Base-by-base conservation (phyloP, 1,284 basidiomycete species). In the Irpex rosettiformis region DNA sequence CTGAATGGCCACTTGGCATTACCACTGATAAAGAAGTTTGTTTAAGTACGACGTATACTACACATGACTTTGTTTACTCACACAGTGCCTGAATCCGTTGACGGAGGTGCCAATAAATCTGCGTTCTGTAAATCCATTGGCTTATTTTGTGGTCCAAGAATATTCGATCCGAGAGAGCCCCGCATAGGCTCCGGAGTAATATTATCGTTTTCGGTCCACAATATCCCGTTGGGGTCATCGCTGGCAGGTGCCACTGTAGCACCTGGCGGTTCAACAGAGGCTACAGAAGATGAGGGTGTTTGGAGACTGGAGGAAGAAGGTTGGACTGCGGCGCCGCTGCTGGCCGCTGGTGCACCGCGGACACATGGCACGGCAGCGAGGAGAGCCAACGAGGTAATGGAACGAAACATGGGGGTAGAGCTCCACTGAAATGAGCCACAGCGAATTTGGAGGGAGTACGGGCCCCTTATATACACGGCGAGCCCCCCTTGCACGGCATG, bases 1-100 rank as follows among this genome's bases (percentile, higher is more conserved):
- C 76, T 73, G 69, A 87, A 86, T 0, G 86, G 80, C 87, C 87
- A 89, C 67, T 87, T 88, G 16, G 82, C 79, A 62, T 85, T 84
- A 7, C 66, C 58, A 21, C 82, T 83, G 60, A 30, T 7, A 33
- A 52, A 18, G 18, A 10, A 4, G 13, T 40, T 5, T 8, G 18
- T 27, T 37, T 40, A 6, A 37, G 16, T 37, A 16, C 33, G 6
- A 6, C 6, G 16, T 37, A 37, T 37, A 37, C 33, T 16, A 37
- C n/a, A 53, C 22, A 42, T 18, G 80, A 57, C 11, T 18, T 52
- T 7, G 25, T 24, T 3, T 47, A 48, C 56, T 22, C 70, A 83
- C 80, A 88, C 73, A 59, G 73, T 77, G 45, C 87, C 87, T 60
- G 76, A 69, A 67, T 89, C 87, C 0, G 85, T 87, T 3, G 75